Conservation (phyloP, 225 moss, liverwort and hornwort genomes). For the Rhytidiadelphus loreus region DNA sequence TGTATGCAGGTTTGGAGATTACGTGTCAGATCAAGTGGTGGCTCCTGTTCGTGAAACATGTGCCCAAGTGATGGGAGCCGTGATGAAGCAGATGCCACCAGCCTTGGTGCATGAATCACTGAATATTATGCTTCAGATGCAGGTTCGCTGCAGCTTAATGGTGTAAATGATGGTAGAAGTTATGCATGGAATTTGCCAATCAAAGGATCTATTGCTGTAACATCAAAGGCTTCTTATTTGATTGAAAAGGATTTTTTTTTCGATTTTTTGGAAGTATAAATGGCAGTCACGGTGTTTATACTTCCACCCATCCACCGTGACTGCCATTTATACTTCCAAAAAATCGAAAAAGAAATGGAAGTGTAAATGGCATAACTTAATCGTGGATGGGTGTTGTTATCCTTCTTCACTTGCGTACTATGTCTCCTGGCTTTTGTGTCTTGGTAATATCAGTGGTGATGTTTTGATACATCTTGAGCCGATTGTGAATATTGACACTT, state of each 20-base stretch:
- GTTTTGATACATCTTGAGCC: conserved; percentile 3
- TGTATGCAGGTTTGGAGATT: conserved; percentile 65
- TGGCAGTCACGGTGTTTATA: not conserved
- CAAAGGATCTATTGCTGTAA: not conserved
- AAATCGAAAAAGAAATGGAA: not conserved
- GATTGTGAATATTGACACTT: conserved; percentile 6
- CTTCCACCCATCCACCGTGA: not conserved
- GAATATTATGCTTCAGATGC: conserved; percentile 68
- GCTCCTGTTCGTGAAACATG: conserved; percentile 93
- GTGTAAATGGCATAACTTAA: not conserved
- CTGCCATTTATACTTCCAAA: not conserved
- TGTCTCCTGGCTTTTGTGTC: not conserved
- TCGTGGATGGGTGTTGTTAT: not conserved
- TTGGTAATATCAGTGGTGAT: not conserved
- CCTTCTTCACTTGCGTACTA: not conserved
- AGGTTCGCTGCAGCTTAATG: conserved; percentile 6
- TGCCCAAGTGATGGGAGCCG: conserved; percentile 88
- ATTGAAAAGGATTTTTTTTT: not conserved
- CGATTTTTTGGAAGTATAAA: not conserved
- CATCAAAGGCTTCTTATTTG: not conserved
- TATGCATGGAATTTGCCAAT: not conserved
- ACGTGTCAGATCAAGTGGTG: conserved; percentile 92
- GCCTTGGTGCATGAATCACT: conserved; percentile 67
- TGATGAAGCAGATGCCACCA: conserved; percentile 76
- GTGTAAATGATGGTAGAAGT: not conserved